Percentiles rank a stretch among this genome's conserved stretches.
These are phyloP conservation scores for Vanderwaltozyma verrucispora DNA, from an alignment of 805 yeast genomes.

Conservation along the genomic window DNA sequence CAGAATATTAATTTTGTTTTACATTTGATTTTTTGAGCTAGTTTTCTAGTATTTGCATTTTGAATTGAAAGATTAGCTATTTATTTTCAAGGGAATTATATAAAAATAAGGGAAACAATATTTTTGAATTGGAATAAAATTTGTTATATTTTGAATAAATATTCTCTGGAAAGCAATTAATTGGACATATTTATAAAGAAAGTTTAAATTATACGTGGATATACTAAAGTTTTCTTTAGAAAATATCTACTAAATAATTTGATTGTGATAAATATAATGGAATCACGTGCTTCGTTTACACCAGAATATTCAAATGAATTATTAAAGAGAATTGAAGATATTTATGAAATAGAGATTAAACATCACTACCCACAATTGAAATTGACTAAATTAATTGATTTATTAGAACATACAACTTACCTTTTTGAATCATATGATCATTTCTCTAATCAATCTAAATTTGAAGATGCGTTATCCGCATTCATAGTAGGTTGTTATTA, in stretches of 20 bases:
- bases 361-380: slow-evolving; percentile 24
- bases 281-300: slow-evolving; percentile 16
- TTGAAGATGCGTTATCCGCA: slow-evolving; percentile 24
- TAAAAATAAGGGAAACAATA: too few species aligned
- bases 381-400: slow-evolving; percentile 29
- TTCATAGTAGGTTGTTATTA: slow-evolving; percentile 32
- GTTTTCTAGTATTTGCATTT: too few species aligned
- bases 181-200: too few species aligned
- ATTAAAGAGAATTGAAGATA: slow-evolving; percentile 12
- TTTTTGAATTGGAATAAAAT: too few species aligned
- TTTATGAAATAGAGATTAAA: slow-evolving; percentile 29
- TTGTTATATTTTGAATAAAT: too few species aligned
- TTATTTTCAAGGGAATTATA: too few species aligned
- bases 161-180: too few species aligned
- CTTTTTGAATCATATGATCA: slow-evolving; percentile 27
- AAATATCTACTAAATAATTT: neutral
- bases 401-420: slow-evolving; percentile 30
- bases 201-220: too few species aligned
- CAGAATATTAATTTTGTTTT: too few species aligned
- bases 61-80: too few species aligned
- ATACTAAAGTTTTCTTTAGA: too few species aligned
- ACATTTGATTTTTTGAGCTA: too few species aligned
- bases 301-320: slow-evolving; percentile 34
- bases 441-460: slow-evolving; percentile 10
- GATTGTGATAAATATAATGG: neutral